phyloP scores from a whole-genome alignment of 2,329 filamentous ascomycete species.

The Scedosporium apiospermum region DNA sequence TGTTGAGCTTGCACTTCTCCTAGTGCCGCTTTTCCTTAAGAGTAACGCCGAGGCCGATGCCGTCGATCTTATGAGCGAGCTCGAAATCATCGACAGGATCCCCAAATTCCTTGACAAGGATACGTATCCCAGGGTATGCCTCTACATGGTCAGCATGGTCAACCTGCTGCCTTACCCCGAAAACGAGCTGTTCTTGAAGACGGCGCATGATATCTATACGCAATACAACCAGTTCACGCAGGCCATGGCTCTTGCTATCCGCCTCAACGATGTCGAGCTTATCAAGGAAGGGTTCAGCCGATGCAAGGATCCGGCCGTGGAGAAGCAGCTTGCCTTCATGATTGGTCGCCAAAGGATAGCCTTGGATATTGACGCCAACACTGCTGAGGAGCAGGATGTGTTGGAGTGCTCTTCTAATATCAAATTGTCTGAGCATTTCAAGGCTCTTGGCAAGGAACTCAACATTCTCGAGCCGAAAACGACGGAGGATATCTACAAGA shows the following conservation, averaged over 20 bases:
- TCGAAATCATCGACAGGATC: constrained; percentile 93
- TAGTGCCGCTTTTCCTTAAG: constrained; percentile 91
- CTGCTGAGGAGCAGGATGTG: constrained; percentile 66
- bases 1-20: constrained; percentile 68
- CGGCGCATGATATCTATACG: constrained; percentile 88
- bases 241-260: constrained; percentile 88
- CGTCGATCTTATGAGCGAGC: constrained; percentile 90
- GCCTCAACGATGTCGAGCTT: constrained; percentile 76
- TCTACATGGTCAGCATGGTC: constrained; percentile 99
- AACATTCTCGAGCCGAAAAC: constrained; percentile 96
- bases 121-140: constrained; percentile 83
- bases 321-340: constrained; percentile 90
- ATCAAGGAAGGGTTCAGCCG: constrained; percentile 76
- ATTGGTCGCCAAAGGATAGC: constrained; percentile 86
- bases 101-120: constrained; percentile 85
- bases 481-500: constrained; percentile 99
- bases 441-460: constrained; percentile 84
- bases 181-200: constrained; percentile 89
- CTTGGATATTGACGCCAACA: constrained; percentile 60
- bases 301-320: constrained; percentile 70
- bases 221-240: constrained; percentile 88
- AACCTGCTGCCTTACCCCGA: constrained; percentile 95
- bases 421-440: constrained; percentile 85
- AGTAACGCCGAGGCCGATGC: constrained; percentile 98
- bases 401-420: constrained; percentile 80